Percentiles rank a stretch among this genome's conserved stretches.
phyloP scores from a whole-genome alignment of 352 stramenopile genomes.

The Globisporangium iwayamae region DNA sequence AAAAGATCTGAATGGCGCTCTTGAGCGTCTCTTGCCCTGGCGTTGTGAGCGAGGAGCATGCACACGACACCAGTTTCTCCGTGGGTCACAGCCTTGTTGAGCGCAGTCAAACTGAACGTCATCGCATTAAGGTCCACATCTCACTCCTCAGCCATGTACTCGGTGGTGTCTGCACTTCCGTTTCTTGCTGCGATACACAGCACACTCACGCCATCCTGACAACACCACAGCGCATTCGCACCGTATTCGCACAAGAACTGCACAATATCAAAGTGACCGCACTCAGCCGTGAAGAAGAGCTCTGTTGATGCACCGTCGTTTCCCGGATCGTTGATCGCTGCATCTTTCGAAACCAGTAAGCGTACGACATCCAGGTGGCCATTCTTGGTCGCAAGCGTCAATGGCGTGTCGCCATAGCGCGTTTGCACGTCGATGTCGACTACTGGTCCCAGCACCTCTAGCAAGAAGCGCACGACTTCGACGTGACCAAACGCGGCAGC shows the following conservation, averaged over 20 bases:
- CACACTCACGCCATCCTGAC: neutral
- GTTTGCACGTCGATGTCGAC: neutral
- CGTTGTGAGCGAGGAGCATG: neutral
- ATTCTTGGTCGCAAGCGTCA: neutral
- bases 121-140: neutral
- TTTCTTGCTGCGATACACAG: neutral
- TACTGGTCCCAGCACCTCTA: neutral
- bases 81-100: neutral
- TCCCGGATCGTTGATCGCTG: neutral
- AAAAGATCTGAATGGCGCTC: neutral
- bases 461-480: conserved; percentile 1
- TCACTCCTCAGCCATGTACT: conserved; percentile 2
- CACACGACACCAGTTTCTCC: neutral
- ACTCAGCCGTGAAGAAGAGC: neutral
- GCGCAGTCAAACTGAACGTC: neutral
- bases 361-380: neutral
- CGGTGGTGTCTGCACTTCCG: neutral
- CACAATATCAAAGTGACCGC: neutral
- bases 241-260: neutral
- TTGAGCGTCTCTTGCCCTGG: neutral
- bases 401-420: neutral
- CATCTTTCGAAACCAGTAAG: neutral
- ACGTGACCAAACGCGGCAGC: neutral
- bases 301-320: neutral
- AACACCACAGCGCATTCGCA: neutral